phyloP scores from a whole-genome alignment of 352 stramenopile genomes.

The Phytophthora pisi region DNA sequence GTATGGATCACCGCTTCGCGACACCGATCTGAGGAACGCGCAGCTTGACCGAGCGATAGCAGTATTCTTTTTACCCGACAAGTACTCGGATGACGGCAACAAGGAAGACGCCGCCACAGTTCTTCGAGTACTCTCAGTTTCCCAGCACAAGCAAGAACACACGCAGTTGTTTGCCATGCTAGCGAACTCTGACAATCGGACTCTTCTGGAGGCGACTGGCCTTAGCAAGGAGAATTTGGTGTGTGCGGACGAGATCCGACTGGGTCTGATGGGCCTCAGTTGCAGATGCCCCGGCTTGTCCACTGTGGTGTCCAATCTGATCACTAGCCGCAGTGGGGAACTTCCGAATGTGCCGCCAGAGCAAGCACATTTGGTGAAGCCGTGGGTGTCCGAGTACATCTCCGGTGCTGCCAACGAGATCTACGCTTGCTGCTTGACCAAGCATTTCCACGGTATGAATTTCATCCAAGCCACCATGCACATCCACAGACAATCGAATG shows the following conservation, averaged over 20 bases:
- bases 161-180: conserved; percentile 87
- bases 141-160: conserved; percentile 61
- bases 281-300: conserved; percentile 82
- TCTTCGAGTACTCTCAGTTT: conserved; percentile 78
- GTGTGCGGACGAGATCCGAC: conserved; percentile 79
- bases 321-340: conserved; percentile 72
- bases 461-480: conserved; percentile 75
- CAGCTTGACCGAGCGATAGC: conserved; percentile 71
- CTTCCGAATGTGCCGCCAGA: conserved; percentile 27
- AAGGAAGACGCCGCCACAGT: conserved; percentile 86
- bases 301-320: conserved; percentile 85
- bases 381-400: conserved; percentile 82
- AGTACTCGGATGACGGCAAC: conserved; percentile 79
- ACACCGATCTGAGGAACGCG: conserved; percentile 60
- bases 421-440: conserved; percentile 66
- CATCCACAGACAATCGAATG: conserved; percentile 75
- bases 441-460: conserved; percentile 68
- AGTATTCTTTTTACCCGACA: conserved; percentile 87
- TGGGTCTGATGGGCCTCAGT: conserved; percentile 86
- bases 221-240: conserved; percentile 77
- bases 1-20: conserved; percentile 67
- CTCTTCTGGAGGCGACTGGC: conserved; percentile 73
- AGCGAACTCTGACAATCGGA: conserved; percentile 84
- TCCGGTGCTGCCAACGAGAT: conserved; percentile 82
- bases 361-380: conserved; percentile 31